A percentile compares a stretch with the other conserved stretches of the same genome.
These are phyloP conservation scores for Sclerotinia nivalis DNA, from an alignment of 2,329 filamentous ascomycete species.

Conservation along the genomic window DNA sequence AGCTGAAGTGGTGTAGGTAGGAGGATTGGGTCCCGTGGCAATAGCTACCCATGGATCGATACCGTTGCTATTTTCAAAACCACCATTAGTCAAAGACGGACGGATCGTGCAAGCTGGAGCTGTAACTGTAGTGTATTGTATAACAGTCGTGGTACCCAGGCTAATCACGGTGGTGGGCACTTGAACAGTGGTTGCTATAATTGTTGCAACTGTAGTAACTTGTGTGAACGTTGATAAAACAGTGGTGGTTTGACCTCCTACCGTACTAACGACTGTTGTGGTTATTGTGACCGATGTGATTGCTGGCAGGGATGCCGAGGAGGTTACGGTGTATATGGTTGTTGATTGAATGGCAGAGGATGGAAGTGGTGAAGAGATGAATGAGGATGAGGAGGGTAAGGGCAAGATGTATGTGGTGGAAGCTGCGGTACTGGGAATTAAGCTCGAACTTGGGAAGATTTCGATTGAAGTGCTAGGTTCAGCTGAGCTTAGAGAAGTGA, in stretches of 20 bases:
- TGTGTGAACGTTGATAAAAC: slow-evolving; percentile 11
- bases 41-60: not conserved
- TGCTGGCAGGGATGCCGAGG: not conserved
- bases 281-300: slow-evolving; percentile 14
- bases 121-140: slow-evolving; percentile 1
- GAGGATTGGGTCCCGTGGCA: not conserved
- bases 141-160: not conserved
- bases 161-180: slow-evolving; percentile 5
- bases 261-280: slow-evolving; percentile 9
- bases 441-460: not conserved
- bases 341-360: slow-evolving; percentile 2
- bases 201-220: slow-evolving; percentile 1
- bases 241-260: slow-evolving; percentile 3
- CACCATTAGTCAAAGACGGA: not conserved
- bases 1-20: not conserved
- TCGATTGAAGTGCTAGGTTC: not conserved
- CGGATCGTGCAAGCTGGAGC: slow-evolving; percentile 1
- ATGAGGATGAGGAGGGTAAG: not conserved
- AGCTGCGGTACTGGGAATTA: slow-evolving; percentile 1
- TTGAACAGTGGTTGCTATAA: not conserved
- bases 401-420: slow-evolving; percentile 1
- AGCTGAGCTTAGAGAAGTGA: not conserved
- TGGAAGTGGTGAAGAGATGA: not conserved
- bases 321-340: not conserved
- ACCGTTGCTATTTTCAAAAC: not conserved